phyloP scores from a whole-genome alignment of 495 filamentous ascomycete species.

The Mycothermus thermophilus region DNA sequence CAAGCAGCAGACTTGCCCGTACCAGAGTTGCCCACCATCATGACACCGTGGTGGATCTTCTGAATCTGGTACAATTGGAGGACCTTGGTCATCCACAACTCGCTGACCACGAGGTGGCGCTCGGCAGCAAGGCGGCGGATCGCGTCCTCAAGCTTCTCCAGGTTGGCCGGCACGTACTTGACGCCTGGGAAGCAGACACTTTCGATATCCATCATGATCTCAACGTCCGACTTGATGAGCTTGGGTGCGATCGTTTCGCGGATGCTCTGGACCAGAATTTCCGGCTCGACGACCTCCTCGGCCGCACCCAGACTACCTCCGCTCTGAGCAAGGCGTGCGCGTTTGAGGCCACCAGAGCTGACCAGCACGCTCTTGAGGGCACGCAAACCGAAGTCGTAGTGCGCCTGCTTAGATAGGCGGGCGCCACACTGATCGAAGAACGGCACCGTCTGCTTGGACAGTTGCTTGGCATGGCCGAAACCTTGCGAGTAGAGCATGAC shows the following conservation, averaged over 20 bases:
- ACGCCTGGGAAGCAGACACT: conserved; percentile 79
- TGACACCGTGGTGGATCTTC: conserved; percentile 93
- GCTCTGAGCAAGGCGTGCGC: conserved; percentile 52
- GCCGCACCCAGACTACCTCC: conserved; percentile 40
- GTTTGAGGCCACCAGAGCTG: conserved; percentile 91
- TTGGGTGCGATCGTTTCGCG: conserved; percentile 98
- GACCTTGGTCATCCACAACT: conserved; percentile 92
- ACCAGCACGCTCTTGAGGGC: conserved; percentile 96
- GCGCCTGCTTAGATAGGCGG: conserved; percentile 82
- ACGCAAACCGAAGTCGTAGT: conserved; percentile 97
- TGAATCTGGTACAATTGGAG: conserved; percentile 96
- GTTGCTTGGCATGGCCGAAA: conserved; percentile 83
- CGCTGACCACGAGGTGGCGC: conserved; percentile 72
- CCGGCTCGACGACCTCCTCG: conserved; percentile 75
- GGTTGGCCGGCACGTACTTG: conserved; percentile 77
- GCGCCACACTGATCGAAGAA: conserved; percentile 87
- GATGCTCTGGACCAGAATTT: conserved; percentile 96
- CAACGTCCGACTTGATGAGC: conserved; percentile 79
- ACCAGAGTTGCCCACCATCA: conserved; percentile 97
- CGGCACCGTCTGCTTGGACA: conserved; percentile 88
- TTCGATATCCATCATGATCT: conserved; percentile 76
- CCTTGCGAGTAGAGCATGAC: conserved; percentile 99
- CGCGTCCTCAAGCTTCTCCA: conserved; percentile 62
- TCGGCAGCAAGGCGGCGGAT: conserved; percentile 72
- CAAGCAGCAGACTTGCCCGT: conserved; percentile 91